Base-by-base conservation (phyloP, 2,329 filamentous ascomycete genomes). In the Fusarium multiceps region DNA sequence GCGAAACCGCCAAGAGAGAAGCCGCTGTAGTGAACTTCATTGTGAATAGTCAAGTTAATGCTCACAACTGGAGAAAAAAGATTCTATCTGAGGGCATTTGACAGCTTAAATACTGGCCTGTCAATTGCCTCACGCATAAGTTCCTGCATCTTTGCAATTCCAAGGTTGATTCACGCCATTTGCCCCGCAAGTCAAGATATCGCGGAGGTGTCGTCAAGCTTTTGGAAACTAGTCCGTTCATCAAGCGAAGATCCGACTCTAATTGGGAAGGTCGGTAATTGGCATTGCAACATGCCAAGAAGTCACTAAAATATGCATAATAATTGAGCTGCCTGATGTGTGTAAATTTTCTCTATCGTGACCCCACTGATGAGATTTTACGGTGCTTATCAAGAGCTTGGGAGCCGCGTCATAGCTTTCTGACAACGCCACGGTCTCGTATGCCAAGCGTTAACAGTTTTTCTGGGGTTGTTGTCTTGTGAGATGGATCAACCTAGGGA, bases 1-100 rank as follows among this genome's bases (percentile, higher is more conserved):
- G 69, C 46, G 63, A 58, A 43, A 72, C 20, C 43, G 74, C 84
- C 18, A 80, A 47, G 6, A 75, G 53, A 5, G 64, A 61, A 42
- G 59, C 28, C 0, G 58, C 59, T 16, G 56, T 60, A 9, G 72
- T 55, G 12, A 66, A 62, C 48, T 75, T 75, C 73, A 75, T 75
- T 8, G 30, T 51, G 51, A 23, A 12, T 32, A 20, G 12, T 16
- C 27, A 9, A 12, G 8, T 13, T 18, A 14, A 11, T 7, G 16
- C 14, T 20, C 4, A 37, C 48, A 28, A 47, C 4, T 18, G 37
- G 0, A 11, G 10, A 21, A 37, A 3, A 0, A 37, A 21, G 16
- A 2, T 6, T 13, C 10, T 13, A 21, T 28, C 25, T 18, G 28
- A 6, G 12, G 37, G 9, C 21, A 9, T 16, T 6, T 1, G 7